Evolutionary conservation across 2,329 filamentous ascomycete species (phyloP).

Genomic region (Cladosporium sp.): DNA sequence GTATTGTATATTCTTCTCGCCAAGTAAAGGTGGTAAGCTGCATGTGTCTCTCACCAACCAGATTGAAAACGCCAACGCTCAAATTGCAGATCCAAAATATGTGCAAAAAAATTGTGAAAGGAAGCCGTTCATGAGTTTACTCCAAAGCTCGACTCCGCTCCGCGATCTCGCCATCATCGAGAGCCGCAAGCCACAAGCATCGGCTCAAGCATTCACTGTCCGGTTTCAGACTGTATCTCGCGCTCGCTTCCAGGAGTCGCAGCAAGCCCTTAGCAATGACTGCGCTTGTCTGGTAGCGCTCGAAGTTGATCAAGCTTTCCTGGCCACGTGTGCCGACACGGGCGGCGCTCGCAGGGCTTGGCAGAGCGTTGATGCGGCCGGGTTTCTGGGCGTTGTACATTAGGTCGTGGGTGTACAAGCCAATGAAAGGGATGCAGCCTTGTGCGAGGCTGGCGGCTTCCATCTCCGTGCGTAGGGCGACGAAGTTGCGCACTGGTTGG

Average conservation of each 20-base stretch:
- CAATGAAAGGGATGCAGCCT: conserved; percentile 82
- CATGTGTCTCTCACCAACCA: not conserved
- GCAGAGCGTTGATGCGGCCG: conserved; percentile 61
- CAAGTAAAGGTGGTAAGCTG: not conserved
- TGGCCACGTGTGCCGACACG: conserved; percentile 36
- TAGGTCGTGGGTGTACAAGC: conserved; percentile 77
- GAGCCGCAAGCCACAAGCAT: conserved; percentile 80
- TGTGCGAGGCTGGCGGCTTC: conserved; percentile 60
- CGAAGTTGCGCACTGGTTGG: conserved; percentile 75
- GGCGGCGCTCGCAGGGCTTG: conserved; percentile 1
- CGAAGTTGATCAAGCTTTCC: conserved; percentile 77
- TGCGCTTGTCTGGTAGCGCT: conserved; percentile 74
- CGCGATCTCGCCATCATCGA: conserved; percentile 72
- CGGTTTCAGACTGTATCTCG: conserved; percentile 70
- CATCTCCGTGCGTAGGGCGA: conserved; percentile 76
- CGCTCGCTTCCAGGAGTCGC: conserved; percentile 75
- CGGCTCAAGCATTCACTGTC: conserved; percentile 76
- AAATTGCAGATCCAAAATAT: not conserved
- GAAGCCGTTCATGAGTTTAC: not conserved
- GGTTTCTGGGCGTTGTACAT: conserved; percentile 80
- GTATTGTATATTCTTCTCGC: not conserved
- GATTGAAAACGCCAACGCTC: conserved; percentile 3
- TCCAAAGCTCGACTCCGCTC: conserved; percentile 34
- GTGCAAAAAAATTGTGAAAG: not conserved
- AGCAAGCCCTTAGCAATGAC: conserved; percentile 77